phyloP scores from a whole-genome alignment of 805 yeast genomes.

The Nematodospora valgi region DNA sequence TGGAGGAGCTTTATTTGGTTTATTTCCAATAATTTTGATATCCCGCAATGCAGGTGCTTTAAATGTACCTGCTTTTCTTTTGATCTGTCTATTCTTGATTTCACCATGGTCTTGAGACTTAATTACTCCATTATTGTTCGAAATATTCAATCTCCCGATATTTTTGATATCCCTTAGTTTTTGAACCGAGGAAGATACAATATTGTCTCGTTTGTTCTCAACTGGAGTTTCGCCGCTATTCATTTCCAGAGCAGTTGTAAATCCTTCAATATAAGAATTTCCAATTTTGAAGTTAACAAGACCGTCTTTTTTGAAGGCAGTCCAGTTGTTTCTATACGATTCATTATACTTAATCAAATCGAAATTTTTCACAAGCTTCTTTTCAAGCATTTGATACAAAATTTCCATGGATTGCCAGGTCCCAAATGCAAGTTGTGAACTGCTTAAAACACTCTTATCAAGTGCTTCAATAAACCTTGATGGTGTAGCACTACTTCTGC shows the following conservation, averaged over 20 bases:
- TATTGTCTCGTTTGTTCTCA: too few relatives aligned
- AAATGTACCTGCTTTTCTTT: too few relatives aligned
- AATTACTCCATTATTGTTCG: too few relatives aligned
- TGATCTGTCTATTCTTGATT: too few relatives aligned
- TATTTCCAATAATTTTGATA: too few relatives aligned
- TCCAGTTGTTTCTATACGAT: slow-evolving; percentile 13
- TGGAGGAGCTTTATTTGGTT: slow-evolving; percentile 10
- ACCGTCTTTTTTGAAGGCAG: slow-evolving; percentile 4
- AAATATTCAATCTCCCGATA: too few relatives aligned
- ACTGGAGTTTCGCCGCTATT: too few relatives aligned
- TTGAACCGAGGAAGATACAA: too few relatives aligned
- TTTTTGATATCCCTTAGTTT: too few relatives aligned
- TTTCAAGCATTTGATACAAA: slow-evolving; percentile 17
- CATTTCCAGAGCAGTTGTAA: too few relatives aligned
- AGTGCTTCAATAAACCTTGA: slow-evolving; percentile 27
- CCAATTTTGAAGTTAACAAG: slow-evolving; percentile 1
- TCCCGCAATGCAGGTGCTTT: too few relatives aligned
- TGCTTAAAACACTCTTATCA: slow-evolving; percentile 6
- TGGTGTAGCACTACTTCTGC: slow-evolving; percentile 16
- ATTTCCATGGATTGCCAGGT: slow-evolving; percentile 12
- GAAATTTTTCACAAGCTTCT: slow-evolving; percentile 1
- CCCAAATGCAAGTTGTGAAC: slow-evolving; percentile 17
- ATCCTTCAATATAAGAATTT: slow-evolving; percentile 1
- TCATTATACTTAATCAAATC: slow-evolving; percentile 9
- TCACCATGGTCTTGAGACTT: too few relatives aligned